Percentiles rank a stretch among this genome's conserved stretches.
Evolutionary conservation across 495 filamentous ascomycete species (phyloP).

Genomic region (Mytilinidion resinicola): DNA sequence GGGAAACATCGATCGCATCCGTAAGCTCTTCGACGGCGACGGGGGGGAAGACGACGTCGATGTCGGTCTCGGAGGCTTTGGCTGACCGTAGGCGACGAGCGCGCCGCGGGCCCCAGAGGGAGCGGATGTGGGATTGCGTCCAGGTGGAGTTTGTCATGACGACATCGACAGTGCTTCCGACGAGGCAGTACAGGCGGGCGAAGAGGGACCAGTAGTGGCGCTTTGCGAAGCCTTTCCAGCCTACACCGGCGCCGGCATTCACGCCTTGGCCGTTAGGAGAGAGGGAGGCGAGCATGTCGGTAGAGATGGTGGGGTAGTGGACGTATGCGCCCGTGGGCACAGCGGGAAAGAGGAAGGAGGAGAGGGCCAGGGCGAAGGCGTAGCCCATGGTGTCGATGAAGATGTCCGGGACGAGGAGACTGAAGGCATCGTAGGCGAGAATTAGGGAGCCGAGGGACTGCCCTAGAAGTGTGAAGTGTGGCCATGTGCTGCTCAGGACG

Average conservation of each 20-base stretch:
- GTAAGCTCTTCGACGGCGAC: conserved; percentile 80
- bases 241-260: conserved; percentile 73
- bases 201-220: conserved; percentile 80
- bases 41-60: conserved; percentile 80
- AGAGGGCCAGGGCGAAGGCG: conserved; percentile 77
- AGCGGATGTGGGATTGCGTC: conserved; percentile 78
- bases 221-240: conserved; percentile 60
- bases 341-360: conserved; percentile 70
- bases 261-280: conserved; percentile 60
- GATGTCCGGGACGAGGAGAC: conserved; percentile 81
- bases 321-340: conserved; percentile 91
- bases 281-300: conserved; percentile 89
- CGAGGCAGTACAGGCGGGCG: conserved; percentile 68
- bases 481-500: conserved; percentile 76
- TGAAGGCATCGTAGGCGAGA: conserved; percentile 89
- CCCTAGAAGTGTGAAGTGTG: conserved; percentile 88
- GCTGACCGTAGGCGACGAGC: conserved; percentile 37
- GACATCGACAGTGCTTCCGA: conserved; percentile 75
- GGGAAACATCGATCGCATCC: conserved; percentile 59
- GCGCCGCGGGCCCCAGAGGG: conserved; percentile 66
- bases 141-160: conserved; percentile 97
- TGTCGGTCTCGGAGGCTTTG: conserved; percentile 31
- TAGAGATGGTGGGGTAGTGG: conserved; percentile 96
- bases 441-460: conserved; percentile 83
- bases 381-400: conserved; percentile 99